Evolutionary conservation across 805 yeast species (phyloP).

Genomic region (Candida stauntonica): DNA sequence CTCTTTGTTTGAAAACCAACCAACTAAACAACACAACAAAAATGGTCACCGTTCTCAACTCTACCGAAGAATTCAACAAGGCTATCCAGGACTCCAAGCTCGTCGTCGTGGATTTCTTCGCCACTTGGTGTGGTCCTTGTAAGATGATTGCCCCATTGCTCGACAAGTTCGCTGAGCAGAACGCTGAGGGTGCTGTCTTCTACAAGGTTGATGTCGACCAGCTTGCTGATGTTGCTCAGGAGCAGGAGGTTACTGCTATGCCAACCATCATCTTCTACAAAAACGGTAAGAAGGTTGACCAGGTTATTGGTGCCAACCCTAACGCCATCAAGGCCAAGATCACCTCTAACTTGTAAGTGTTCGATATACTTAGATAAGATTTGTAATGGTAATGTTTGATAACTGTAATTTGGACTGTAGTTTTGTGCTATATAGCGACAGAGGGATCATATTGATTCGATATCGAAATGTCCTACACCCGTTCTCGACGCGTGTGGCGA

Average conservation of each 20-base stretch:
- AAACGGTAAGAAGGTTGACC: constrained; percentile 72
- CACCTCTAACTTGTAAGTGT: constrained; percentile 43
- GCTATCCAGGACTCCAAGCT: constrained; percentile 61
- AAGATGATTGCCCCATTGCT: constrained; percentile 94
- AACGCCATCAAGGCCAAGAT: constrained; percentile 71
- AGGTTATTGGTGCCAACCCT: constrained; percentile 89
- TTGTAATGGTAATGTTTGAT: too few relatives aligned
- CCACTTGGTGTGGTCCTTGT: constrained; percentile 99
- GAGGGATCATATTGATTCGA: not conserved
- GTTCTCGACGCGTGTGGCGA: too few relatives aligned
- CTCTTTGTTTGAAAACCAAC: not conserved
- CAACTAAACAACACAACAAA: constrained; percentile 11
- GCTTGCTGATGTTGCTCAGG: constrained; percentile 68
- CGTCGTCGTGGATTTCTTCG: constrained; percentile 92
- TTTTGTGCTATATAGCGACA: not conserved
- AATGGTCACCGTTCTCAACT: constrained; percentile 52
- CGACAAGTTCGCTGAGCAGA: constrained; percentile 67
- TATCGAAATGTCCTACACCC: too few relatives aligned
- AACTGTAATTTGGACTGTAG: not conserved
- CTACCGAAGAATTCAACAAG: constrained; percentile 59
- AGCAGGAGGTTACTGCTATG: constrained; percentile 55
- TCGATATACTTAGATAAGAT: not conserved
- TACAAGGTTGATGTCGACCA: constrained; percentile 91
- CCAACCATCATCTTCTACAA: constrained; percentile 75
- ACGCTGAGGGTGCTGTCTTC: constrained; percentile 60